phyloP scores from a whole-genome alignment of 2,329 filamentous ascomycete species.

The Drechslerella dactyloides region DNA sequence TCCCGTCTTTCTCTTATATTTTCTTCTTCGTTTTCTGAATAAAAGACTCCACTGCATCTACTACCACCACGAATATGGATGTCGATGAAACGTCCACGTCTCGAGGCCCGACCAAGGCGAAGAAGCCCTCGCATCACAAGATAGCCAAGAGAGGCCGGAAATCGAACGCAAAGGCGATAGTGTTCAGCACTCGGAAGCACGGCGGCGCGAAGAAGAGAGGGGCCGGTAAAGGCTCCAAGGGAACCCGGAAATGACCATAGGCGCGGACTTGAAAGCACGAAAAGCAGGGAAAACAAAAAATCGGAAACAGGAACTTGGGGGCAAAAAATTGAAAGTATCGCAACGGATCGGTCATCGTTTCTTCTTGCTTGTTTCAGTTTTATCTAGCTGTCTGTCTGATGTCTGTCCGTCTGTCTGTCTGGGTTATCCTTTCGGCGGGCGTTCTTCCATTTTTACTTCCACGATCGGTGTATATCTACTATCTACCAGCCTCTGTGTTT shows the following conservation, averaged over 20 bases:
- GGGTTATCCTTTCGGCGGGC: constrained; percentile 1
- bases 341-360: neutral
- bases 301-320: neutral
- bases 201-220: constrained; percentile 22
- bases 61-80: constrained; percentile 37
- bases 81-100: constrained; percentile 40
- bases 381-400: no score
- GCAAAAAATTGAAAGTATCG: neutral
- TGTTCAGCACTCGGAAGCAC: constrained; percentile 44
- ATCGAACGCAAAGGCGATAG: constrained; percentile 40
- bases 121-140: constrained; percentile 25
- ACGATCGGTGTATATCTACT: neutral
- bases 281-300: neutral
- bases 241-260: constrained; percentile 33
- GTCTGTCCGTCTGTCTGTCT: constrained; percentile 41
- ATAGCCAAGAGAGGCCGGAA: constrained; percentile 42
- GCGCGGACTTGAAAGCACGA: neutral
- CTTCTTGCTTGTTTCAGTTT: constrained; percentile 3
- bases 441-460: constrained; percentile 1
- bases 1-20: constrained; percentile 49
- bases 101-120: constrained; percentile 28
- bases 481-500: neutral
- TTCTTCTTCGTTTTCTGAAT: constrained; percentile 38
- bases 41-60: constrained; percentile 45
- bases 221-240: constrained; percentile 25